Base-by-base conservation (phyloP, 2,329 filamentous ascomycete species). In the Curvularia sp. region DNA sequence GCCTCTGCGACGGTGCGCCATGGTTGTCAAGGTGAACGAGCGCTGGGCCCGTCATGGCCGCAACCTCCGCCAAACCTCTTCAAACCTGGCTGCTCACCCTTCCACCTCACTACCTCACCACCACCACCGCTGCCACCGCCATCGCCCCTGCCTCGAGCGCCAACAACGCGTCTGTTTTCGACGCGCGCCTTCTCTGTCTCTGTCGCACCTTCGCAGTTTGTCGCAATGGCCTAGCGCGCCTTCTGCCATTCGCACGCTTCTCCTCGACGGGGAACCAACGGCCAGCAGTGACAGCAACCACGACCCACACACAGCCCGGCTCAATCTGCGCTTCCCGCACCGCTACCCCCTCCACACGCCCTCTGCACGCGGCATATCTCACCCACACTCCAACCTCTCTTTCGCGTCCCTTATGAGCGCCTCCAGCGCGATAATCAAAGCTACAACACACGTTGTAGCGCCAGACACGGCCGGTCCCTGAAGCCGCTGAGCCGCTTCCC, bases 1-100 rank as follows among this genome's bases (percentile, higher is more conserved):
- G 13, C 47, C 34, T 51, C 50, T 43, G 46, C 51, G 15, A 23
- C 52, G 46, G 55, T 46, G 56, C 42, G 19, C 34, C 45, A 51
- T 59, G 51, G 55, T 58, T 58, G 56, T 62, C 66, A 53, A 63
- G 56, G 65, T 71, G 66, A 61, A 66, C 55, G 25, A 57, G 49
- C 61, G 62, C 57, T 55, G 53, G 56, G 9, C 58, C 64, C 53
- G 51, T 55, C 61, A 61, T 60, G 5, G 47, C 38, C 64, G 50
- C 55, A 59, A 42, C 39, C 53, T 67, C 66, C 60, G 64, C 32
- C 73, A 72, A 73, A 69, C 73, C 73, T 71, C 72, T 67, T 66
- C 69, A 65, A 65, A 65, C 70, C 58, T 59, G 48, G 61, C 52
- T 55, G 7, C 42, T 50, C 48, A 54, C 55, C 52, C 48, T 41